Evolutionary conservation across 768 basidiomycete species (phyloP).

Genomic region (Boletus reticuloceps): DNA sequence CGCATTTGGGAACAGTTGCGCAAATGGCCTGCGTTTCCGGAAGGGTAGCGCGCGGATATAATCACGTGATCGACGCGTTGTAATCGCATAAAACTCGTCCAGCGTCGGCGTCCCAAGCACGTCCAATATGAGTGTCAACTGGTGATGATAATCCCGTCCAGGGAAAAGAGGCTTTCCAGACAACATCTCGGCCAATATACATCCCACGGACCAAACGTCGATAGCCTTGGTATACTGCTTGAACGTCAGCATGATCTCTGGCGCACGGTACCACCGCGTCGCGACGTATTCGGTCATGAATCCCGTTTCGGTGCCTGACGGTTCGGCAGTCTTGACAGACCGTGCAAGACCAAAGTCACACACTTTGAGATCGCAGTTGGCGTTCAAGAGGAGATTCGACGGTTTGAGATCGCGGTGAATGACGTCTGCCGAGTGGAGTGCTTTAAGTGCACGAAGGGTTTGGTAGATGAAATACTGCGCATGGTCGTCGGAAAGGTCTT

Average conservation of each 20-base stretch:
- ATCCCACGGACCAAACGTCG: constrained; percentile 85
- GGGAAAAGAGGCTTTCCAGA: constrained; percentile 95
- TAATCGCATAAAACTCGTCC: constrained; percentile 98
- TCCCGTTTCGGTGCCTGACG: constrained; percentile 77
- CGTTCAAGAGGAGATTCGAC: constrained; percentile 94
- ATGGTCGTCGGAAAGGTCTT: constrained; percentile 94
- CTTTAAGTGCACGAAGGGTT: constrained; percentile 92
- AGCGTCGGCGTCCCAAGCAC: constrained; percentile 95
- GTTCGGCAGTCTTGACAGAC: constrained; percentile 83
- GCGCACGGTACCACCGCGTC: constrained; percentile 97
- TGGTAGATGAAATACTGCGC: constrained; percentile 94
- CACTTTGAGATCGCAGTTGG: constrained; percentile 95
- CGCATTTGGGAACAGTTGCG: constrained; percentile 87
- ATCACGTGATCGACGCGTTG: constrained; percentile 86
- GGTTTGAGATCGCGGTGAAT: constrained; percentile 97
- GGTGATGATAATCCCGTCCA: constrained; percentile 95
- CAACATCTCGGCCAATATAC: constrained; percentile 96
- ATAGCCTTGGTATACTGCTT: constrained; percentile 98
- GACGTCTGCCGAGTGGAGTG: constrained; percentile 93
- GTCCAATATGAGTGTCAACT: constrained; percentile 92
- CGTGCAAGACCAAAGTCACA: constrained; percentile 94
- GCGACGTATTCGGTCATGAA: constrained; percentile 99
- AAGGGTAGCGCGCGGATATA: constrained; percentile 95
- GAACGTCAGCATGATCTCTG: constrained; percentile 99
- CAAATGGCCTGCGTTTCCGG: constrained; percentile 81